A percentile compares a stretch with the other conserved stretches of the same genome.
phyloP scores from a whole-genome alignment of 306 rosid genomes.

The Sicyos baderoa region DNA sequence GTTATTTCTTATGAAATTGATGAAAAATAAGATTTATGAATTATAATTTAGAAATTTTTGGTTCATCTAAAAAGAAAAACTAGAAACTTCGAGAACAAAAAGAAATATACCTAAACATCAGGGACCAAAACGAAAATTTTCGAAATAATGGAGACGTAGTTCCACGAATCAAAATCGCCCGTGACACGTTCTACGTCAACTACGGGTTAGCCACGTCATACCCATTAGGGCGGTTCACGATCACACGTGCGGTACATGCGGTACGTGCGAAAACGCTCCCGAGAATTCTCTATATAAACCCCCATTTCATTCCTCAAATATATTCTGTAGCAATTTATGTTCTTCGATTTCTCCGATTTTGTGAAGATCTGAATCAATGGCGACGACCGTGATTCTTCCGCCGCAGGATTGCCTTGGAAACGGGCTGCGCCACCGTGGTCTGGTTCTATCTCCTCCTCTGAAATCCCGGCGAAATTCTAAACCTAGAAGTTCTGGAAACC shows the following conservation, averaged over 20 bases:
- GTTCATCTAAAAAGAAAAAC: too few relatives aligned
- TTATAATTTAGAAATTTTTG: too few relatives aligned
- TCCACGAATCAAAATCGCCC: not conserved
- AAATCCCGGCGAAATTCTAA: slow-evolving; percentile 17
- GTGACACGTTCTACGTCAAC: not conserved
- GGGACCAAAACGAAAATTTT: not conserved
- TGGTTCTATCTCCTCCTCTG: not conserved
- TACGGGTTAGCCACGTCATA: not conserved
- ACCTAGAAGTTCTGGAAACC: not conserved
- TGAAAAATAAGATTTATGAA: not conserved
- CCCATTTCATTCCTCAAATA: not conserved
- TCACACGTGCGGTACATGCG: slow-evolving; percentile 1
- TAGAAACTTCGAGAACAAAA: not conserved
- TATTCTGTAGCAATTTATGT: not conserved
- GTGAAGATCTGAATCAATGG: not conserved
- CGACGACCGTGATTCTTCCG: slow-evolving; percentile 9
- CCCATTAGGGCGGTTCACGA: slow-evolving; percentile 6
- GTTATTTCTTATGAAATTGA: not conserved
- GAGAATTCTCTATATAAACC: not conserved
- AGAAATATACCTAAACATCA: too few relatives aligned
- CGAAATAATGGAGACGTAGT: not conserved
- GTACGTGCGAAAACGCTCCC: not conserved
- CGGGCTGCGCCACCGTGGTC: not conserved
- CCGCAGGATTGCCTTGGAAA: slow-evolving; percentile 12
- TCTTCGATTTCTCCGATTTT: not conserved